Evolutionary conservation across 441 rosid species (phyloP), one percentile per base, ranked within the genome.

Genomic region (Sinapis alba): DNA sequence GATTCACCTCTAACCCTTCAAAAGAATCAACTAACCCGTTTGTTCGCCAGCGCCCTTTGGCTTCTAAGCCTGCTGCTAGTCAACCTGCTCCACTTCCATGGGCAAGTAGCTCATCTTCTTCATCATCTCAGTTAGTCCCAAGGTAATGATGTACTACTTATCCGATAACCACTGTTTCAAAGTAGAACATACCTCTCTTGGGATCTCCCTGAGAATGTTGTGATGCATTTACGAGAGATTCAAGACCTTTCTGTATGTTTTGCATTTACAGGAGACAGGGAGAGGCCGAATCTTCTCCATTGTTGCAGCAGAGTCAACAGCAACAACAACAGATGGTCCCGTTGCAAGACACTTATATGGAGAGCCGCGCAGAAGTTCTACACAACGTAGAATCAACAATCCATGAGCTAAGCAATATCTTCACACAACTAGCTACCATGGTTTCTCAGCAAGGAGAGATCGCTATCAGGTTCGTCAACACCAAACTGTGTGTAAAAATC

Each of bases 391-490:
- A 96, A 85, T 90, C 98, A 71, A 96, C 98, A 21, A 92, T 96
- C 83, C 99, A 96, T 60, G 98, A 96, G 78, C 82, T 96, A 74
- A 28, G 97, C 83, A 88, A 51, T 80, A 95, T 93, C 69, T 93
- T 93, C 78, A 91, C 94, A 19, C 97, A 93, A 80, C 85, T 93
- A 53, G 96, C 96, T 45, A 89, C 96, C 63, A 87, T 92, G 89
- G 97, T 96, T 72, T 93, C 99, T 65, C 97, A 91, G 70, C 99
- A 93, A 84, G 97, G 98, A 67, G 95, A 95, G 80, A 86, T 93
- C 74, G 97, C 98, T 19, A 91, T 96, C 84, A 91, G 98, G 99
- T 96, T 69, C 20, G 59, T 63, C 62, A 62, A 69, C 60, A 56
- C 61, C 13, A 38, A 5, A 57, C 13, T 16, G 2, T 65, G 19